phyloP scores from a whole-genome alignment of 2,329 filamentous ascomycete genomes.

The Thelonectria olida region DNA sequence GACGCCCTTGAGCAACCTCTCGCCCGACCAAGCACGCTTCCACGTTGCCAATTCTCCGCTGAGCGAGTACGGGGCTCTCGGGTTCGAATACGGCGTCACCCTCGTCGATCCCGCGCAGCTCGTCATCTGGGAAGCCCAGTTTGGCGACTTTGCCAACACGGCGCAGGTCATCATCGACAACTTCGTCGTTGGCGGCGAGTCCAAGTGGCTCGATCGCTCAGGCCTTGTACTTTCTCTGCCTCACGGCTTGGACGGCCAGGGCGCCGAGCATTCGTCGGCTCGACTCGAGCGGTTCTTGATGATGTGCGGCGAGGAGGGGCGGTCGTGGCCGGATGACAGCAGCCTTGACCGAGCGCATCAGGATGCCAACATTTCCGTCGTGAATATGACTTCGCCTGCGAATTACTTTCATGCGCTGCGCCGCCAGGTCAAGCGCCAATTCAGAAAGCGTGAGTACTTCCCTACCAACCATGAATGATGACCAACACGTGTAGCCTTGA shows the following conservation, averaged over 20 bases:
- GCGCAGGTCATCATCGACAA: slow-evolving; percentile 98
- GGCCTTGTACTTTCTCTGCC: slow-evolving; percentile 95
- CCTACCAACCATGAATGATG: background rate
- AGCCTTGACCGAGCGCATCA: slow-evolving; percentile 96
- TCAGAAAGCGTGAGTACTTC: slow-evolving; percentile 88
- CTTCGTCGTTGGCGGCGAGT: slow-evolving; percentile 95
- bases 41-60: slow-evolving; percentile 96
- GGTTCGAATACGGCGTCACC: slow-evolving; percentile 98
- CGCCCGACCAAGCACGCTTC: slow-evolving; percentile 90
- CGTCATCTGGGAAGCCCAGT: slow-evolving; percentile 99
- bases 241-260: slow-evolving; percentile 97
- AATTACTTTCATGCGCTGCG: slow-evolving; percentile 96
- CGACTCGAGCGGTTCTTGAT: slow-evolving; percentile 96
- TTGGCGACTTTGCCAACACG: slow-evolving; percentile 99
- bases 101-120: slow-evolving; percentile 94
- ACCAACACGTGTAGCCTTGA: slow-evolving; percentile 71
- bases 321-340: slow-evolving; percentile 83
- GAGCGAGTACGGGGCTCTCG: slow-evolving; percentile 75
- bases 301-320: slow-evolving; percentile 95
- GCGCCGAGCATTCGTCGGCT: slow-evolving; percentile 96
- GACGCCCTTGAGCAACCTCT: slow-evolving; percentile 87
- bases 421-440: slow-evolving; percentile 96
- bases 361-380: slow-evolving; percentile 98
- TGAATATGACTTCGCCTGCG: slow-evolving; percentile 90
- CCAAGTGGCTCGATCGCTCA: slow-evolving; percentile 97